Base-by-base conservation (phyloP, 306 rosid species). In the Cucumis cinereus region DNA sequence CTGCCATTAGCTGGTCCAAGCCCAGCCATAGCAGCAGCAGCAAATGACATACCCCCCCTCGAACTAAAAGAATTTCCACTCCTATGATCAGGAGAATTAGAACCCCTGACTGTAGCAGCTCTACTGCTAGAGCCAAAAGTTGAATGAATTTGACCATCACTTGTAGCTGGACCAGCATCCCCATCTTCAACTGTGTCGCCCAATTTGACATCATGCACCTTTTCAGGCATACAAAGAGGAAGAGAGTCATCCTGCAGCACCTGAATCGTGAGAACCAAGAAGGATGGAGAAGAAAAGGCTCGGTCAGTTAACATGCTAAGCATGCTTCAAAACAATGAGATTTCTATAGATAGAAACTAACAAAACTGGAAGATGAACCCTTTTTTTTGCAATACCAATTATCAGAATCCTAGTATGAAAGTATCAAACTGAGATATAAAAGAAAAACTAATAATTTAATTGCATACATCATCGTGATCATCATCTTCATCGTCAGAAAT, bases 21-120 rank as follows among this genome's bases (percentile, higher is more conserved):
- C 52, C 99, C 99, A 69, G 99, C 96, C 98, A 90, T 95, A 64
- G 99, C 97, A 57, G 99, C 99, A 77, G 98, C 98, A 82, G 98
- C 98, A 82, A 95, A 95, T 72, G 99, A 90, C 99, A 95, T 92
- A 62, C 91, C 96, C 74, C 97, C 96, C 78, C 91, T 89, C 43
- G 98, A 87, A 64, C 90, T 79, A 80, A 91, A 88, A 81, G 94
- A 88, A 85, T 79, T 87, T 69, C 84, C 87, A 72, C 90, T 87
- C 81, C 93, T 88, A 68, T 90, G 88, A 78, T 94, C 99, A 57
- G 87, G 73, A 33, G 92, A 81, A 79, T 89, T 97, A 2, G 92
- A 77, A 7, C 90, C 96, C 87, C 83, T 88, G 49, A 73, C 90
- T 15, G 88, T 70, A 67, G 91, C 96, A 82, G 87, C 93, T 79